Evolutionary conservation across 1,284 basidiomycete genomes (phyloP), one percentile per base, ranked within the genome.

Genomic region (Heterobasidion parviporum): DNA sequence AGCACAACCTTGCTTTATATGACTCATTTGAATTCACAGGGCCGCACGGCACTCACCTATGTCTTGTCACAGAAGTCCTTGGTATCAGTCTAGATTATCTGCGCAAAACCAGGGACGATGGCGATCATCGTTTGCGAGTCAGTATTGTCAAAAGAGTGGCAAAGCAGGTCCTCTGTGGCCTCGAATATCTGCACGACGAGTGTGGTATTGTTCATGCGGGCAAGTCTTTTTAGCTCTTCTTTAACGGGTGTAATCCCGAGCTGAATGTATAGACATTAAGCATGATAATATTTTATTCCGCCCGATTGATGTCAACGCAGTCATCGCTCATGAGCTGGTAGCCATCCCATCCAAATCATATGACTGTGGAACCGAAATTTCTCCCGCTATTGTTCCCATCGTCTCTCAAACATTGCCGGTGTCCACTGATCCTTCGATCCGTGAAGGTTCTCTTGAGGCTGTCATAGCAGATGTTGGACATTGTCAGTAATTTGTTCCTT

Each of bases 51-150:
- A 67, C 65, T 6, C 76, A 78, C 64, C 69, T 74, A 33, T 77
- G 76, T 65, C 73, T 78, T 70, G 74, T 76, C 12, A 77, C 77
- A 53, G 75, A 78, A 61, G 75, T 74, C 18, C 68, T 77, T 33
- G 75, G 76, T 14, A 72, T 72, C 62, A 76, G 75, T 57, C n/a
- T 57, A 16, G 50, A 54, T 44, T 49, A 54, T 68, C 32, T 75
- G 71, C 58, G 72, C 71, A 60, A 68, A 68, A 54, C 57, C 7
- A 46, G 53, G 5, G 57, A 61, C 41, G 45, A 48, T 32, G 47
- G 32, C 47, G 47, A 48, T 15, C 8, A 14, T 6, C 20, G 47
- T 20, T 5, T 48, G 56, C 14, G 73, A 72, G 45, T 72, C 41
- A 69, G 71, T 57, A 73, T 75, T 59, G 73, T 75, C 60, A 73